Conservation (phyloP, 768 basidiomycete genomes). For the Floccularia luteovirens region DNA sequence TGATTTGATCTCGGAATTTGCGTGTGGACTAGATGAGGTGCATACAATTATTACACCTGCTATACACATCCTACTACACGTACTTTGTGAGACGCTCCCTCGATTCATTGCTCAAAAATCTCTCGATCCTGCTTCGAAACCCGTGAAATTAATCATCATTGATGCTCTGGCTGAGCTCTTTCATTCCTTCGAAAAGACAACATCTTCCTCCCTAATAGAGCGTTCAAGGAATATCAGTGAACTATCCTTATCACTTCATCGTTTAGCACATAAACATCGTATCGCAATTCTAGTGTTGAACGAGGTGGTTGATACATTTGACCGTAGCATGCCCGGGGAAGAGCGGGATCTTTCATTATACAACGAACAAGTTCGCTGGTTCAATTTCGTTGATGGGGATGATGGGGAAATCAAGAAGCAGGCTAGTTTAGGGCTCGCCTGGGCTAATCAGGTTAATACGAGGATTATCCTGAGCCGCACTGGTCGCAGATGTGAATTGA, state of each 20-base stretch:
- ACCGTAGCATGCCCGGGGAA: slow-evolving; percentile 19
- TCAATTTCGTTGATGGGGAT: slow-evolving; percentile 54
- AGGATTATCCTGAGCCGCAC: slow-evolving; percentile 82
- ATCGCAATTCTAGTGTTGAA: slow-evolving; percentile 83
- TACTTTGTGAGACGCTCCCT: slow-evolving; percentile 50
- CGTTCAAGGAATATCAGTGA: slow-evolving; percentile 65
- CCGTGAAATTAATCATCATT: slow-evolving; percentile 74
- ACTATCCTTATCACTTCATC: slow-evolving; percentile 65
- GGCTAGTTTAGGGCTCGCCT: slow-evolving; percentile 80
- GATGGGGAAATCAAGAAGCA: slow-evolving; percentile 63
- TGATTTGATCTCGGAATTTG: slow-evolving; percentile 31
- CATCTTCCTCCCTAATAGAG: slow-evolving; percentile 55
- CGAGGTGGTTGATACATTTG: slow-evolving; percentile 80
- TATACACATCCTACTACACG: slow-evolving; percentile 43
- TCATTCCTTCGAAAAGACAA: slow-evolving; percentile 52
- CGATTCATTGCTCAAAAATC: slow-evolving; percentile 31
- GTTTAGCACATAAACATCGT: slow-evolving; percentile 51
- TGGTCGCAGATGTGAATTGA: slow-evolving; percentile 51
- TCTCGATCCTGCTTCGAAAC: slow-evolving; percentile 28
- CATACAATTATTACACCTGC: slow-evolving; percentile 55
- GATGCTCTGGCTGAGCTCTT: slow-evolving; percentile 89
- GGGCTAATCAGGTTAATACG: slow-evolving; percentile 89
- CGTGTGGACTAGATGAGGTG: slow-evolving; percentile 46
- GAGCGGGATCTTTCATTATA: slow-evolving; percentile 43
- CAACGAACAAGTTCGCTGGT: slow-evolving; percentile 68